phyloP scores from a whole-genome alignment of 2,329 filamentous ascomycete species.

The Paecilomyces niveus region DNA sequence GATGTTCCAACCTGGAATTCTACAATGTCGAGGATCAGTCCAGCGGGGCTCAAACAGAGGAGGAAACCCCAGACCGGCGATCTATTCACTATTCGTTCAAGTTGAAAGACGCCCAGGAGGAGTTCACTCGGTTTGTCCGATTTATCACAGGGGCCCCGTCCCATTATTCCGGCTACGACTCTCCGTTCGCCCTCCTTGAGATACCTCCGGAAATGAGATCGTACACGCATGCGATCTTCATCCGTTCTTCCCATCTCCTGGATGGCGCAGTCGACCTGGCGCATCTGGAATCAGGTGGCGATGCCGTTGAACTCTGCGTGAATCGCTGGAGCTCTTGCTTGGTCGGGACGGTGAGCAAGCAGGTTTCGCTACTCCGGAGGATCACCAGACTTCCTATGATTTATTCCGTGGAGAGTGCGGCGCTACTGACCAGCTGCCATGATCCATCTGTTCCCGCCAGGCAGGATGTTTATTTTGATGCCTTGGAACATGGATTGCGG shows the following conservation, averaged over 20 bases:
- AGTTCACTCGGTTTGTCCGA: slow-evolving; percentile 54
- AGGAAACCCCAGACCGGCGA: slow-evolving; percentile 35
- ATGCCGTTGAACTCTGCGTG: slow-evolving; percentile 55
- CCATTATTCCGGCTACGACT: slow-evolving; percentile 48
- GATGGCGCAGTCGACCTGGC: slow-evolving; percentile 36
- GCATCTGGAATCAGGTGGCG: slow-evolving; percentile 51
- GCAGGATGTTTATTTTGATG: slow-evolving; percentile 22
- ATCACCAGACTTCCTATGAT: slow-evolving; percentile 52
- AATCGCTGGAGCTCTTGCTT: slow-evolving; percentile 50
- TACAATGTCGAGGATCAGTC: slow-evolving; percentile 44
- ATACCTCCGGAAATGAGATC: slow-evolving; percentile 52
- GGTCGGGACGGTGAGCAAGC: slow-evolving; percentile 44
- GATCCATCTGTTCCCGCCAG: slow-evolving; percentile 6
- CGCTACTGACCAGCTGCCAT: slow-evolving; percentile 8
- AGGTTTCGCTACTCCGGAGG: slow-evolving; percentile 52
- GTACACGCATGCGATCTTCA: slow-evolving; percentile 36
- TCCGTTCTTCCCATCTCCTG: slow-evolving; percentile 30
- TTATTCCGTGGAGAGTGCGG: slow-evolving; percentile 44
- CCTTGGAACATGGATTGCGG: slow-evolving; percentile 33
- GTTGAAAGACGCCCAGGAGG: slow-evolving; percentile 49
- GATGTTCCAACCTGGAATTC: slow-evolving; percentile 41
- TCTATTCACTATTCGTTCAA: slow-evolving; percentile 43
- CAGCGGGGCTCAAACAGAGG: slow-evolving; percentile 14
- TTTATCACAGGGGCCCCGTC: slow-evolving; percentile 49
- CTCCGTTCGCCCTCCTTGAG: slow-evolving; percentile 54